Percentiles rank a stretch among this genome's conserved stretches.
Evolutionary conservation across 257 asterid genomes (phyloP).

Genomic region (Solanum clarkiae): DNA sequence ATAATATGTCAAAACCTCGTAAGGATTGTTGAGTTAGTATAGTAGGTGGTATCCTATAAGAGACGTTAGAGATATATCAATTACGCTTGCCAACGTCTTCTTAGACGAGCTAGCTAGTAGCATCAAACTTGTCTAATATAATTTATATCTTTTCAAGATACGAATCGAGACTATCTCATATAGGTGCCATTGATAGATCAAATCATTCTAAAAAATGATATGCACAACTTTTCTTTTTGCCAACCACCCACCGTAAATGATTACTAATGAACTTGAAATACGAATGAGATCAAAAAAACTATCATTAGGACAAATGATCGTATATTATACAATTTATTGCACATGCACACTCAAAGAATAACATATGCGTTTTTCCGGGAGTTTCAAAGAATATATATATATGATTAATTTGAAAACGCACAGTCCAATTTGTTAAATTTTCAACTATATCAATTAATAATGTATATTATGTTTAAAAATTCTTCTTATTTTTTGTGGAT

Average conservation of each 20-base stretch:
- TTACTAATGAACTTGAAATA: no score
- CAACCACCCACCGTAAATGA: no score
- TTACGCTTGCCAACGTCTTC: not conserved
- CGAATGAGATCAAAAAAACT: no score
- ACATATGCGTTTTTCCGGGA: no score
- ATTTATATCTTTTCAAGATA: not conserved
- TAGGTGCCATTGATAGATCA: no score
- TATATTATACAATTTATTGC: no score
- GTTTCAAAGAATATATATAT: not conserved
- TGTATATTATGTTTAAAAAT: not conserved
- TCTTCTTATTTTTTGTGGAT: not conserved
- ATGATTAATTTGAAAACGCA: not conserved
- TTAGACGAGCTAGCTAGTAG: not conserved
- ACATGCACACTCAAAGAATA: no score
- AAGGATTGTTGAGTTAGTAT: not conserved
- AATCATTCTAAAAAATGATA: no score
- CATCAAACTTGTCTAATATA: fast-evolving
- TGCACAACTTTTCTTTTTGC: no score
- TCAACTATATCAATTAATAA: not conserved
- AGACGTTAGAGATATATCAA: not conserved
- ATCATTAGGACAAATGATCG: no score
- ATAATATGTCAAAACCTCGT: not conserved
- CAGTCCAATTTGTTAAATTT: not conserved
- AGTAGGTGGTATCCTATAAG: not conserved
- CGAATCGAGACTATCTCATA: no score